These are phyloP conservation scores for Durotheca rogersii DNA, from an alignment of 495 filamentous ascomycete species.

Conservation along the genomic window DNA sequence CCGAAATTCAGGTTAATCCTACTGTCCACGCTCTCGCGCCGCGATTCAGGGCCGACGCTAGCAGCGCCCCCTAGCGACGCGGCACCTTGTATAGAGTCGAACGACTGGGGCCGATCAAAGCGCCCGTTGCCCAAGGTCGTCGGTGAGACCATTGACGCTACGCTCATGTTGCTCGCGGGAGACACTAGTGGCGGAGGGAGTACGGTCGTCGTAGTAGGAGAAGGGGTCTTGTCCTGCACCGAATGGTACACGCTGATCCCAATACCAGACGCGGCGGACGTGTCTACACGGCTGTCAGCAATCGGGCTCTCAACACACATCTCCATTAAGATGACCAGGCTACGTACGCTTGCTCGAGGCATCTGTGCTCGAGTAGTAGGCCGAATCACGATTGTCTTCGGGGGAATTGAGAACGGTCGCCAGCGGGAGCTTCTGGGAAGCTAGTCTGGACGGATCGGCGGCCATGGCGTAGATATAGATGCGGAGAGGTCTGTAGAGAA, in stretches of 20 bases:
- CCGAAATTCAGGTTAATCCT: constrained; percentile 70
- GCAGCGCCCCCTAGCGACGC: constrained; percentile 16
- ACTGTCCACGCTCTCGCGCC: constrained; percentile 77
- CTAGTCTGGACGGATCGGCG: constrained; percentile 41
- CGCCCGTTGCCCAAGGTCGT: constrained; percentile 46
- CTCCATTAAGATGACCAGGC: constrained; percentile 1
- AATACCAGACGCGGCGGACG: constrained; percentile 50
- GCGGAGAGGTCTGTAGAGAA: neutral
- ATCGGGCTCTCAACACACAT: constrained; percentile 3
- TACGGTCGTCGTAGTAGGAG: constrained; percentile 45
- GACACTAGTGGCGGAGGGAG: constrained; percentile 49
- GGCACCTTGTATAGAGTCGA: constrained; percentile 41
- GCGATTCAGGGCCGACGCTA: constrained; percentile 48
- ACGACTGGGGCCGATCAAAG: constrained; percentile 48
- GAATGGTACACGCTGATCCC: constrained; percentile 48
- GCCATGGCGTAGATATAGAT: constrained; percentile 28
- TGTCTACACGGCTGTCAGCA: constrained; percentile 43
- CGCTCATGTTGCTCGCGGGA: constrained; percentile 54
- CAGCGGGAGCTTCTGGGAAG: constrained; percentile 52
- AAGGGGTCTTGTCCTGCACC: constrained; percentile 54
- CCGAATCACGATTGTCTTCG: constrained; percentile 55
- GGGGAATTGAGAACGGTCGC: constrained; percentile 52
- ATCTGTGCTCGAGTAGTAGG: constrained; percentile 56
- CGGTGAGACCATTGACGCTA: constrained; percentile 58
- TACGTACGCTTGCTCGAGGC: constrained; percentile 57